Conservation (phyloP, 768 basidiomycete species). For the Kwoniella sp. region DNA sequence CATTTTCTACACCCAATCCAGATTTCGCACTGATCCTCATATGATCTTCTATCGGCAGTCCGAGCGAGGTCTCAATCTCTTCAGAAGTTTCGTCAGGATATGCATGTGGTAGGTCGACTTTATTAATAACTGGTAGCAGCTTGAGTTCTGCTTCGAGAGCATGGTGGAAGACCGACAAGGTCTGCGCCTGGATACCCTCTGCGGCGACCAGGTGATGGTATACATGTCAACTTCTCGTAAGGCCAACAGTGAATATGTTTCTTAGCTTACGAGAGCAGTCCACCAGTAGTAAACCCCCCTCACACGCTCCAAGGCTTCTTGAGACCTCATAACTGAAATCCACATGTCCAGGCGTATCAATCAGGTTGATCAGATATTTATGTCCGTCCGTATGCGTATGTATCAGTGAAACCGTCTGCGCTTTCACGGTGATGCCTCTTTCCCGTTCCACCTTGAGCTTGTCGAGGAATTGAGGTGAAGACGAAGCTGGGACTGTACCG, state of each 20-base stretch:
- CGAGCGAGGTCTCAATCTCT: conserved; percentile 81
- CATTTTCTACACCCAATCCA: conserved; percentile 74
- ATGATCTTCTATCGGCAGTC: conserved; percentile 71
- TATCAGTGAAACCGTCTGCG: conserved; percentile 87
- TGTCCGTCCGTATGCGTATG: conserved; percentile 62
- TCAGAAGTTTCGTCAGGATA: conserved; percentile 76
- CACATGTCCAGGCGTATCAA: conserved; percentile 98
- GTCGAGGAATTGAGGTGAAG: conserved; percentile 52
- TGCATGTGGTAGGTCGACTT: conserved; percentile 91
- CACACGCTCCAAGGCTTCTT: conserved; percentile 85
- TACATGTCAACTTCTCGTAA: too few species aligned
- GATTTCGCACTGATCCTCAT: conserved; percentile 89
- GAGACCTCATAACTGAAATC: conserved; percentile 98
- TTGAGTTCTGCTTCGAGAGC: conserved; percentile 70
- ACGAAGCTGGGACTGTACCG: conserved; percentile 39
- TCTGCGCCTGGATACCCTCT: conserved; percentile 95
- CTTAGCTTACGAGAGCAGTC: conserved; percentile 78
- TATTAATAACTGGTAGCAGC: conserved; percentile 90
- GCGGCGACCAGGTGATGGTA: background rate
- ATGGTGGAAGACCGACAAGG: conserved; percentile 88
- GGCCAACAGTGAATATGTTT: too few species aligned
- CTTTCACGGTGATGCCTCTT: conserved; percentile 96
- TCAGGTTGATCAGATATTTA: conserved; percentile 80
- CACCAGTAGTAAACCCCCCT: conserved; percentile 81
- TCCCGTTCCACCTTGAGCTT: conserved; percentile 92